Evolutionary conservation across 2,329 filamentous ascomycete genomes (phyloP).

Genomic region (Nannizziopsis barbatae): DNA sequence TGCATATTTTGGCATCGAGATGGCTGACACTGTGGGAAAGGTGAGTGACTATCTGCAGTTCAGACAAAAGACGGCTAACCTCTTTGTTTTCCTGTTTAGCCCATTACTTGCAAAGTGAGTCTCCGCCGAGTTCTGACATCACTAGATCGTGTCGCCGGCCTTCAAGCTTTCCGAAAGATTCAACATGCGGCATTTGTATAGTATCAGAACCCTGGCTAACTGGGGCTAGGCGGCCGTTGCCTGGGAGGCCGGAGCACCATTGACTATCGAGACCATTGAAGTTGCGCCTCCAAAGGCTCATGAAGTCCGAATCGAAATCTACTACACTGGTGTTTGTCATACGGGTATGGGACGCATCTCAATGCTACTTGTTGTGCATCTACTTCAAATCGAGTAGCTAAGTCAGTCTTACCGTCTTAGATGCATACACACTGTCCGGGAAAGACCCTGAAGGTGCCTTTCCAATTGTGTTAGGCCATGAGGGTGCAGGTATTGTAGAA

Average conservation of each 20-base stretch:
- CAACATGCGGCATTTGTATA: too few relatives aligned
- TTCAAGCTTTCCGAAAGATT: not conserved
- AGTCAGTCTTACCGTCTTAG: slow-evolving; percentile 32
- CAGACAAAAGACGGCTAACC: not conserved
- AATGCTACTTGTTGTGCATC: not conserved
- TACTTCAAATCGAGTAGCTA: not conserved
- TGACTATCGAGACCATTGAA: slow-evolving; percentile 84
- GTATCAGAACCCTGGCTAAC: not conserved
- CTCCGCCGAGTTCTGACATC: not conserved
- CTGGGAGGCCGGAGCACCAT: slow-evolving; percentile 88
- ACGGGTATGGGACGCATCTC: slow-evolving; percentile 53
- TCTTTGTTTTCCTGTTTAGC: slow-evolving; percentile 41
- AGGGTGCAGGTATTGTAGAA: slow-evolving; percentile 85
- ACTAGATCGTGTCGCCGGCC: not conserved
- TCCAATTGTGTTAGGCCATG: slow-evolving; percentile 78
- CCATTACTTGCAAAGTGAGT: slow-evolving; percentile 73
- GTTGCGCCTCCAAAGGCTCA: slow-evolving; percentile 78
- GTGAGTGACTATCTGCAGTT: slow-evolving; percentile 23
- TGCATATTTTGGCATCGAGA: slow-evolving; percentile 22
- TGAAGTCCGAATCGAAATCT: slow-evolving; percentile 93
- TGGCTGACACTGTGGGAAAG: slow-evolving; percentile 49
- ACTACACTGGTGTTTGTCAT: slow-evolving; percentile 98
- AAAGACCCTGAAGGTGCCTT: slow-evolving; percentile 96
- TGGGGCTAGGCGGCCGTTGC: slow-evolving; percentile 67
- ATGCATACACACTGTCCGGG: slow-evolving; percentile 88